phyloP scores from a whole-genome alignment of 257 asterid genomes.

The Prunella vulgaris region DNA sequence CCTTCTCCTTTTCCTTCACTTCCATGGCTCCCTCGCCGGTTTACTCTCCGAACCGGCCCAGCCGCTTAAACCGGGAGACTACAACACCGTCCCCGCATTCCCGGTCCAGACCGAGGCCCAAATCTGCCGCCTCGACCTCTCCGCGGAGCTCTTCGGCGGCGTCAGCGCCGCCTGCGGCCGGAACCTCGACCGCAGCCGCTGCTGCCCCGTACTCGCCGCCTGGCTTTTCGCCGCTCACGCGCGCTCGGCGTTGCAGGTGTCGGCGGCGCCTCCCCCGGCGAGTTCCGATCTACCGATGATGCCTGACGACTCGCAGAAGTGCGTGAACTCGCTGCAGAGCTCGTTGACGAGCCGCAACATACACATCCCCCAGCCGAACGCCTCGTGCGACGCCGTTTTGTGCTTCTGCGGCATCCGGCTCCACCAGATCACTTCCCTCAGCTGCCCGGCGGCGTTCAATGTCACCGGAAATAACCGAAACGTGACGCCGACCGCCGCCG shows the following conservation, averaged over 20 bases:
- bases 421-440: slow-evolving; percentile 74
- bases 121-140: slow-evolving; percentile 67
- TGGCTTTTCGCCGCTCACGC: slow-evolving; percentile 99
- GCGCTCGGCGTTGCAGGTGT: slow-evolving; percentile 62
- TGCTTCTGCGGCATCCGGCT: slow-evolving; percentile 94
- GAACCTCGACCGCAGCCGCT: slow-evolving; percentile 87
- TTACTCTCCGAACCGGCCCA: slow-evolving; percentile 65
- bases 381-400: slow-evolving; percentile 84
- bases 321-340: slow-evolving; percentile 77
- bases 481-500: slow-evolving; percentile 88
- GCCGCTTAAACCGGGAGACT: slow-evolving; percentile 65
- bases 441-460: slow-evolving; percentile 85
- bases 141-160: slow-evolving; percentile 92
- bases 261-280: slow-evolving; percentile 44
- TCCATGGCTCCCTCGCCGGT: slow-evolving; percentile 33
- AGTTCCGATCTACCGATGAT: slow-evolving; percentile 73
- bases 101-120: slow-evolving; percentile 67
- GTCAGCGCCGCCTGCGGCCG: slow-evolving; percentile 79
- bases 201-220: slow-evolving; percentile 96
- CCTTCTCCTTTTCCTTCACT: slow-evolving; percentile 11
- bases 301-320: slow-evolving; percentile 96
- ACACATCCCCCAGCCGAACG: slow-evolving; percentile 68
- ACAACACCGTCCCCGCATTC: slow-evolving; percentile 84
- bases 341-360: slow-evolving; percentile 62
- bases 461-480: slow-evolving; percentile 38